phyloP scores from a whole-genome alignment of 1,284 basidiomycete species.

The Leccinum solheimii region DNA sequence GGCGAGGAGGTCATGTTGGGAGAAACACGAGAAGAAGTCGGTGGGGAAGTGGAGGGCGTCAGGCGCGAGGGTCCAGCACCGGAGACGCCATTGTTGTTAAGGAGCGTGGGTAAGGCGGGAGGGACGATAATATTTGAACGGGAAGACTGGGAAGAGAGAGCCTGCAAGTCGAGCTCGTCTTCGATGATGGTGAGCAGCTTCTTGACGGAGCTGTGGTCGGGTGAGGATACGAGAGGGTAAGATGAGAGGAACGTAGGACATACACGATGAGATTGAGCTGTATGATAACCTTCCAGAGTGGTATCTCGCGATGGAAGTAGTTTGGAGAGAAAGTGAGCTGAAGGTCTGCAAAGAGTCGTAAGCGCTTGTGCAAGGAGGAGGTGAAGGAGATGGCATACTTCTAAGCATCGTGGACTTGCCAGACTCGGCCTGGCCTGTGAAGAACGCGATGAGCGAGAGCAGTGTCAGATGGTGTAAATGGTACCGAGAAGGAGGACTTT shows the following conservation, averaged over 20 bases:
- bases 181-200: constrained; percentile 51
- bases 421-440: constrained; percentile 63
- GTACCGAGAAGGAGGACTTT: constrained; percentile 66
- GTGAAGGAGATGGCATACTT: constrained; percentile 41
- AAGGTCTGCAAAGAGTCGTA: constrained; percentile 48
- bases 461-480: constrained; percentile 12
- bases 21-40: not conserved
- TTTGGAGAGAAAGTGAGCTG: constrained; percentile 63
- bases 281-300: constrained; percentile 62
- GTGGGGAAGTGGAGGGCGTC: not conserved
- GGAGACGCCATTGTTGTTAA: not conserved
- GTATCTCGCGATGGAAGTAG: constrained; percentile 56
- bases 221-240: not conserved
- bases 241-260: constrained; percentile 9
- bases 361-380: not conserved
- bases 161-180: constrained; percentile 45
- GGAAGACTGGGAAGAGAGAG: constrained; percentile 9
- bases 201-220: constrained; percentile 48
- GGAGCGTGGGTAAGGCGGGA: constrained; percentile 4
- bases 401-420: constrained; percentile 71
- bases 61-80: not conserved
- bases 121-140: constrained; percentile 1
- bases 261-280: constrained; percentile 69
- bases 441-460: not conserved
- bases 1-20: not conserved